Evolutionary conservation across 768 basidiomycete species (phyloP).

Genomic region (Suillus subluteus): DNA sequence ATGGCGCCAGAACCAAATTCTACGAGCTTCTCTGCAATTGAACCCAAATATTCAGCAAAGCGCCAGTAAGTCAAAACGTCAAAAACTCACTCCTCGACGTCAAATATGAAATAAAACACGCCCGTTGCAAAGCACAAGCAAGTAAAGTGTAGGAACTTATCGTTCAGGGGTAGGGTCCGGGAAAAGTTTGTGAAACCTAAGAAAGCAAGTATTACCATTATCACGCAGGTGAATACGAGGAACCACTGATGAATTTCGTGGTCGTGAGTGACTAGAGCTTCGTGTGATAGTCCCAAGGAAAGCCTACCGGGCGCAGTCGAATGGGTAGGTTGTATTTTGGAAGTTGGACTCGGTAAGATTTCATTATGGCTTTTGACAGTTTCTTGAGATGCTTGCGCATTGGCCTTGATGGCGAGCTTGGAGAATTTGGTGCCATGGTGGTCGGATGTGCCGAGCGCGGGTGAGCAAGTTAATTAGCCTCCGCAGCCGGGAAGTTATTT

Average conservation of each 20-base stretch:
- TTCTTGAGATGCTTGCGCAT: slow-evolving; percentile 44
- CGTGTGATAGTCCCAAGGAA: slow-evolving; percentile 2
- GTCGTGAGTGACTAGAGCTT: slow-evolving; percentile 14
- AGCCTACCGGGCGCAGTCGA: slow-evolving; percentile 67
- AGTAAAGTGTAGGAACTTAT: slow-evolving; percentile 79
- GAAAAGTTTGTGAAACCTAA: slow-evolving; percentile 79
- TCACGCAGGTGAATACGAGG: slow-evolving; percentile 64
- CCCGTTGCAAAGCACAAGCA: slow-evolving; percentile 77
- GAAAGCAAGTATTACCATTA: slow-evolving; percentile 73
- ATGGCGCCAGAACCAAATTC: slow-evolving; percentile 89
- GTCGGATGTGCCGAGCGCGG: slow-evolving; percentile 13
- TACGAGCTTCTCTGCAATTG: slow-evolving; percentile 63
- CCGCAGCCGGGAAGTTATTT: slow-evolving; percentile 10
- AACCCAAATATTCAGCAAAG: background rate
- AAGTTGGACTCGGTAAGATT: slow-evolving; percentile 63
- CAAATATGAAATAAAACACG: slow-evolving; percentile 86
- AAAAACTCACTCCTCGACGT: slow-evolving; percentile 78
- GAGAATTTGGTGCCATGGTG: slow-evolving; percentile 11
- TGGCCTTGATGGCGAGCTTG: slow-evolving; percentile 16
- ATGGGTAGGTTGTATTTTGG: slow-evolving; percentile 73
- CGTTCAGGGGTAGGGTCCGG: slow-evolving; percentile 67
- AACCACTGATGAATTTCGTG: slow-evolving; percentile 64
- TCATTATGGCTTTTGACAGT: slow-evolving; percentile 67
- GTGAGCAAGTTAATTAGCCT: background rate
- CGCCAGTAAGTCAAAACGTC: background rate